phyloP scores from a whole-genome alignment of 2,329 filamentous ascomycete species.

The Xylariaceae sp. region DNA sequence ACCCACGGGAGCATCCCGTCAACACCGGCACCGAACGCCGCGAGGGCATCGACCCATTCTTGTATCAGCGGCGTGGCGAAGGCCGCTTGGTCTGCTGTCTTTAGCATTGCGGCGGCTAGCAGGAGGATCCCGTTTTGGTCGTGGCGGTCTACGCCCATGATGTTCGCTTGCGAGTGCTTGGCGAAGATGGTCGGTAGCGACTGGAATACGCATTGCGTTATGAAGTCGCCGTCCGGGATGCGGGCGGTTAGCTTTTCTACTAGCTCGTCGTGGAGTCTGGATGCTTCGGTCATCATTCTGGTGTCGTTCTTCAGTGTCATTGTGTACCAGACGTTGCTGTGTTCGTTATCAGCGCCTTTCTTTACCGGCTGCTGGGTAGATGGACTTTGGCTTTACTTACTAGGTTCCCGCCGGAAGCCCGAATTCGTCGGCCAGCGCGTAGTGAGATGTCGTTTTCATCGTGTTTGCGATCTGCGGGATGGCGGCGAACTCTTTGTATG shows the following conservation, averaged over 20 bases:
- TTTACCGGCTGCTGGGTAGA: neutral
- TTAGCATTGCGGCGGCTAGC: neutral
- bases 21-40: neutral
- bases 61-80: neutral
- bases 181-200: constrained; percentile 5
- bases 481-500: neutral
- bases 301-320: constrained; percentile 18
- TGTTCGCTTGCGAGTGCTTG: neutral
- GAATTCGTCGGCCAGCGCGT: neutral
- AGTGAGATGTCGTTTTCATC: neutral
- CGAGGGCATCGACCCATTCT: neutral
- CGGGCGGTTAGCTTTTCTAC: constrained; percentile 7
- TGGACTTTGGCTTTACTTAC: constrained; percentile 1
- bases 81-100: constrained; percentile 2
- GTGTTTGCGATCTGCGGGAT: neutral
- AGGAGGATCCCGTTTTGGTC: constrained; percentile 2
- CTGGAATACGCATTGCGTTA: constrained; percentile 19
- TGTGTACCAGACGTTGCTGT: constrained; percentile 18
- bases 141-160: constrained; percentile 8
- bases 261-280: constrained; percentile 6
- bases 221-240: constrained; percentile 15
- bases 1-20: constrained; percentile 8
- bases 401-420: constrained; percentile 1
- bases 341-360: neutral
- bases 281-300: constrained; percentile 11